A percentile compares a stretch with the other conserved stretches of the same genome.
Conservation (phyloP, 345 rosid genomes). For the Xanthoceras sorbifolium region DNA sequence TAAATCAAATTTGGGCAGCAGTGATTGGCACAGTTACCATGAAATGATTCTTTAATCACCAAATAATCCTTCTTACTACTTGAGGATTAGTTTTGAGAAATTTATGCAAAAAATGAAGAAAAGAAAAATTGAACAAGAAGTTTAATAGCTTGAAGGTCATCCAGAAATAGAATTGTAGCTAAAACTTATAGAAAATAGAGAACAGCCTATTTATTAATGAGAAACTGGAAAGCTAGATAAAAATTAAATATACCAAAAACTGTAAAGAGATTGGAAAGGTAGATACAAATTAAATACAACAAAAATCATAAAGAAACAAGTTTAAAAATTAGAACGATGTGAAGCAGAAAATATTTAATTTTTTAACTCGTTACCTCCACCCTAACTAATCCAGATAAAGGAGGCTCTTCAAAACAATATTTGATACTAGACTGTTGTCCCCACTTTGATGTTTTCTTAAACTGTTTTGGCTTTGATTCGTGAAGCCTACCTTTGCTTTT, state of each 20-base stretch:
- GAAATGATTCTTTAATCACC: background rate
- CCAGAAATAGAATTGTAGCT: background rate
- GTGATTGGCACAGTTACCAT: background rate
- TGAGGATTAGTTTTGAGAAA: background rate
- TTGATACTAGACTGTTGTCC: slow-evolving; percentile 22
- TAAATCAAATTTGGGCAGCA: background rate
- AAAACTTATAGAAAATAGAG: background rate
- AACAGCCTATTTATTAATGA: background rate
- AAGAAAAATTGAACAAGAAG: too few relatives aligned
- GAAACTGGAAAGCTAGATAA: background rate
- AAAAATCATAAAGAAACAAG: background rate
- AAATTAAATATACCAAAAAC: background rate
- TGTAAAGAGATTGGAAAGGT: background rate
- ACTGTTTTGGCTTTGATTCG: slow-evolving; percentile 31
- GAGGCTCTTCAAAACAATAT: slow-evolving; percentile 28
- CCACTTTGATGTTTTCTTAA: slow-evolving; percentile 23
- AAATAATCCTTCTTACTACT: background rate
- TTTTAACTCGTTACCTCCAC: slow-evolving; percentile 30
- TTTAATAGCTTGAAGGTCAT: background rate
- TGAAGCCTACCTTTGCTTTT: background rate
- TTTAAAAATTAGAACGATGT: background rate
- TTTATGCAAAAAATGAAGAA: too few relatives aligned
- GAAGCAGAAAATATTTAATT: background rate
- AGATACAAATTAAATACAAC: background rate
- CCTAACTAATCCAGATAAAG: slow-evolving; percentile 27